These are phyloP conservation scores for Clavulina sp. DNA, from an alignment of 768 basidiomycete species.

Conservation along the genomic window DNA sequence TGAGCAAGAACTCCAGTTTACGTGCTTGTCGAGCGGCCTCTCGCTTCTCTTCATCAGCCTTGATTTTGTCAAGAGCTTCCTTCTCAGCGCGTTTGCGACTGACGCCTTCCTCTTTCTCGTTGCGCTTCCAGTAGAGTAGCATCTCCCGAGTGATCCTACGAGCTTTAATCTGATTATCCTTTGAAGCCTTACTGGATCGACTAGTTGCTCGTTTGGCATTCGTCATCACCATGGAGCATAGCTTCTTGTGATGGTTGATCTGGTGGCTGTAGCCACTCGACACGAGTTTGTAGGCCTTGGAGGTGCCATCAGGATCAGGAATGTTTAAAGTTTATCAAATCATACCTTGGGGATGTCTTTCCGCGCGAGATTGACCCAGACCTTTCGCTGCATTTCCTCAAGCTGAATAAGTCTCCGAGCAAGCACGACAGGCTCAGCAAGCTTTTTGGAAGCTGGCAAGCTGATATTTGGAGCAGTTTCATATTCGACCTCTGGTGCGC, in stretches of 20 bases:
- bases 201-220: conserved; percentile 64
- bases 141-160: conserved; percentile 89
- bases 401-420: conserved; percentile 56
- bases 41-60: conserved; percentile 79
- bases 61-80: conserved; percentile 75
- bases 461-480: too few relatives aligned
- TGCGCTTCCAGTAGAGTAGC: conserved; percentile 95
- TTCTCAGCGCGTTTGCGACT: conserved; percentile 86
- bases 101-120: conserved; percentile 91
- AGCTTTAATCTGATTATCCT: conserved; percentile 69
- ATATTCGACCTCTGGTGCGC: too few relatives aligned
- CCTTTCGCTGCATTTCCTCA: conserved; percentile 73
- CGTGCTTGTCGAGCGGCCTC: conserved; percentile 88
- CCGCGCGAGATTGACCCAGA: conserved; percentile 78
- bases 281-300: conserved; percentile 66
- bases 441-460: too few relatives aligned
- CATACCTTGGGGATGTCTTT: conserved; percentile 67
- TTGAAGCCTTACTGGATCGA: conserved; percentile 57
- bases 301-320: not conserved
- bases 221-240: conserved; percentile 54
- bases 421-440: conserved; percentile 54
- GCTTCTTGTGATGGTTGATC: conserved; percentile 52
- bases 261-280: conserved; percentile 46
- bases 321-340: not conserved
- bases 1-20: conserved; percentile 96